Conservation (phyloP, 179 eudicot species). For the Silene noctiflora region DNA sequence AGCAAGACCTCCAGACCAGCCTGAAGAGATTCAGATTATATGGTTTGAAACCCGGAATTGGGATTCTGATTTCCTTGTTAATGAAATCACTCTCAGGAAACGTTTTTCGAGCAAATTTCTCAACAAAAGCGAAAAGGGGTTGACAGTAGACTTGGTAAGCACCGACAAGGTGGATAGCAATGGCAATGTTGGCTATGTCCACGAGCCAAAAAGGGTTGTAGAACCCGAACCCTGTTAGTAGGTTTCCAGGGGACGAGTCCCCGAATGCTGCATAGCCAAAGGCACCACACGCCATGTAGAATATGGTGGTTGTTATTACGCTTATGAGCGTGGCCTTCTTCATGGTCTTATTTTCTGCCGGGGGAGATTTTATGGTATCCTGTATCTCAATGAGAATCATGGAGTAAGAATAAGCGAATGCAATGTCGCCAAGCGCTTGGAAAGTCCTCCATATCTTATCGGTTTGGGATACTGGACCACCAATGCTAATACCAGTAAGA, state of each 20-base stretch:
- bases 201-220: constrained; percentile 50
- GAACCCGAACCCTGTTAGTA: constrained; percentile 46
- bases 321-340: constrained; percentile 36
- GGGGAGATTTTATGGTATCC: constrained; percentile 41
- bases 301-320: constrained; percentile 31
- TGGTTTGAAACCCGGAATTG: constrained; percentile 31
- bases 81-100: constrained; percentile 34
- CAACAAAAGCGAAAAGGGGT: constrained; percentile 38
- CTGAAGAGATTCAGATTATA: constrained; percentile 35
- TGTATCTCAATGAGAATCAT: constrained; percentile 50
- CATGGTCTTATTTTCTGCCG: constrained; percentile 45
- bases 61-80: constrained; percentile 30
- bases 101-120: constrained; percentile 19
- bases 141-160: constrained; percentile 45
- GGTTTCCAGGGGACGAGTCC: constrained; percentile 34
- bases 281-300: constrained; percentile 45
- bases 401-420: constrained; percentile 50
- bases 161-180: constrained; percentile 41
- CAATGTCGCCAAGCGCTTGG: constrained; percentile 53
- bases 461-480: constrained; percentile 22
- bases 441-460: constrained; percentile 44
- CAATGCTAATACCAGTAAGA: constrained; percentile 37
- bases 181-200: constrained; percentile 41
- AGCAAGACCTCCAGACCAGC: constrained; percentile 36
- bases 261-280: constrained; percentile 49